phyloP scores from a whole-genome alignment of 805 yeast genomes.

The Cyberlindnera mississippiensis region DNA sequence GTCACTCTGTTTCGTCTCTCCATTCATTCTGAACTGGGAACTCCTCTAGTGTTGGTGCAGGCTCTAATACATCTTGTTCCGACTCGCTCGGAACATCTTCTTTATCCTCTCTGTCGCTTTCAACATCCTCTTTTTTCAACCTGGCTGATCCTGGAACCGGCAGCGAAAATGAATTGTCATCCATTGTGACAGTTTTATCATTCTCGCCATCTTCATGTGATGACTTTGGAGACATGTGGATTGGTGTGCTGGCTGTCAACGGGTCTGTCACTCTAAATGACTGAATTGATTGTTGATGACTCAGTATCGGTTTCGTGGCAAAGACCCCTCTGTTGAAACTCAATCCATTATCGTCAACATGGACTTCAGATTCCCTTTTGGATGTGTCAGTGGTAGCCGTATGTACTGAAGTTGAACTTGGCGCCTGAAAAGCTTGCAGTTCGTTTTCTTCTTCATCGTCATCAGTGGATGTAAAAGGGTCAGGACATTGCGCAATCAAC shows the following conservation, averaged over 20 bases:
- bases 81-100: not conserved
- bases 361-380: constrained; percentile 4
- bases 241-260: constrained; percentile 21
- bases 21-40: constrained; percentile 12
- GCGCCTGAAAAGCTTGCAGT: constrained; percentile 5
- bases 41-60: constrained; percentile 8
- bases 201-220: not conserved
- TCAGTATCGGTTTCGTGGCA: constrained; percentile 14
- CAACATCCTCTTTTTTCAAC: constrained; percentile 6
- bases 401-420: constrained; percentile 1
- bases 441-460: constrained; percentile 18
- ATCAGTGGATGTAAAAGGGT: constrained; percentile 43
- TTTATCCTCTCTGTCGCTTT: not conserved
- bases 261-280: constrained; percentile 12
- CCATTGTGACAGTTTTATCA: constrained; percentile 13
- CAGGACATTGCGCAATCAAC: constrained; percentile 58
- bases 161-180: constrained; percentile 50
- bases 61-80: constrained; percentile 4
- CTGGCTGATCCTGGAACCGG: constrained; percentile 36
- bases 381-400: constrained; percentile 1
- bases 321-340: constrained; percentile 12
- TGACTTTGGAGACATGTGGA: constrained; percentile 9
- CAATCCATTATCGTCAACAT: constrained; percentile 9
- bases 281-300: constrained; percentile 18
- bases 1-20: constrained; percentile 1